These are phyloP conservation scores for Ceriops decandra DNA, from an alignment of 345 rosid species.

Conservation along the genomic window DNA sequence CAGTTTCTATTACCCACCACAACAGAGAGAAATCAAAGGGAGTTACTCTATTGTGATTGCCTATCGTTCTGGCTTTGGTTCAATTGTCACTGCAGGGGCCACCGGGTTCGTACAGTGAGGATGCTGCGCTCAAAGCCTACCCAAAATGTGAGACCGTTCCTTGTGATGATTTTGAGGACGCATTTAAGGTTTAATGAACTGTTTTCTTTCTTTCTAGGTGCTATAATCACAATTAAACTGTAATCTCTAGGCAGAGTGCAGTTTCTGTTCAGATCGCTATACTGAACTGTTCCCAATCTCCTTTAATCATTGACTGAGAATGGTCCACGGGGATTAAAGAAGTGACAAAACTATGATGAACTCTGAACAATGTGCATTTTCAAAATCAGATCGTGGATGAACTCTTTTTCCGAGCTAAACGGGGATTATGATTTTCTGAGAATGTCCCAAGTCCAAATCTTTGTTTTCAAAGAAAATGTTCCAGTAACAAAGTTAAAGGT, in stretches of 20 bases:
- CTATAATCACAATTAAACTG: neutral
- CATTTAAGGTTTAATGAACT: constrained; percentile 45
- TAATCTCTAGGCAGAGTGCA: neutral
- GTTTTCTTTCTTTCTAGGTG: neutral
- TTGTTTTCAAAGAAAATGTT: neutral
- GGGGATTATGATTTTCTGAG: too few species aligned
- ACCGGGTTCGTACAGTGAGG: constrained; percentile 53
- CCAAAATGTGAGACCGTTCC: constrained; percentile 57
- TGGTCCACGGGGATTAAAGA: too few species aligned
- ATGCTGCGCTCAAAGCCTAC: constrained; percentile 64
- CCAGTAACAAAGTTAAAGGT: neutral
- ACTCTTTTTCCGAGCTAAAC: too few species aligned
- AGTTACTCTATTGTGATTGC: neutral
- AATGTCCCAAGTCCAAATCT: too few species aligned
- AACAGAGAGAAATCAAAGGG: constrained; percentile 7
- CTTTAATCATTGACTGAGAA: too few species aligned
- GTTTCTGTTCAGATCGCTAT: neutral
- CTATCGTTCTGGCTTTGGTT: constrained; percentile 1
- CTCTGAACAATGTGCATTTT: too few species aligned
- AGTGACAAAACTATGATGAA: too few species aligned
- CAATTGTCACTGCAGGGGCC: constrained; percentile 38
- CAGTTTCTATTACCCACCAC: neutral
- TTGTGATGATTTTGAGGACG: constrained; percentile 51
- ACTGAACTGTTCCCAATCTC: neutral
- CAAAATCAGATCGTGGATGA: too few species aligned